Conservation (phyloP, 139 green algal species). For the Eudorina sp. region DNA sequence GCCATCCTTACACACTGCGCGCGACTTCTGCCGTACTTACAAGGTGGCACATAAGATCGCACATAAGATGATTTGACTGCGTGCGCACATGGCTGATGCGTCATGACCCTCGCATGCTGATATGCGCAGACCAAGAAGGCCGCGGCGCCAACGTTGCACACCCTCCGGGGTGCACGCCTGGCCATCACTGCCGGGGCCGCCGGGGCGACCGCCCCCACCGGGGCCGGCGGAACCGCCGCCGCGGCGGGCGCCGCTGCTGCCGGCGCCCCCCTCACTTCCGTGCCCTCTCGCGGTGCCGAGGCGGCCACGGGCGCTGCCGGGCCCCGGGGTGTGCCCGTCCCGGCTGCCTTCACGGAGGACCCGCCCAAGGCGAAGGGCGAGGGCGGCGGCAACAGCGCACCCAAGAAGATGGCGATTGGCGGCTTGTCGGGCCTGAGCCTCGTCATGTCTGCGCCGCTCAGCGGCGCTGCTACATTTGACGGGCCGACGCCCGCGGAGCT, state of each 20-base stretch:
- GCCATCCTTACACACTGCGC: too few relatives aligned
- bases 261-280: not conserved
- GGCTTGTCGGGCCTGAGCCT: conserved; percentile 20
- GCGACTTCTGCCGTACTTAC: too few relatives aligned
- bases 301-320: not conserved
- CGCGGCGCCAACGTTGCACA: conserved; percentile 32
- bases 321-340: not conserved
- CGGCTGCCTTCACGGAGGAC: conserved; percentile 35
- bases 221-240: not conserved
- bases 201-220: not conserved
- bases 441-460: conserved; percentile 4
- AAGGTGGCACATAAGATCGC: too few relatives aligned
- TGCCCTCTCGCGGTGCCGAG: not conserved
- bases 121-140: conserved; percentile 35
- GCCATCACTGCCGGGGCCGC: conserved; percentile 29
- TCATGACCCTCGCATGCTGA: too few relatives aligned
- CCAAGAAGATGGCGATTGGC: conserved; percentile 22
- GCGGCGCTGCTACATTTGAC: not conserved
- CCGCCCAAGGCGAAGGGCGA: conserved; percentile 15
- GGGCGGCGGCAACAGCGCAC: not conserved
- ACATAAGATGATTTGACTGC: too few relatives aligned
- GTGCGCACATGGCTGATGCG: too few relatives aligned
- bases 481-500: conserved; percentile 45
- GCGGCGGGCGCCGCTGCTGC: not conserved
- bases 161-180: conserved; percentile 44